Base-by-base conservation (phyloP, 2,329 filamentous ascomycete species). In the Fusarium irregulare region DNA sequence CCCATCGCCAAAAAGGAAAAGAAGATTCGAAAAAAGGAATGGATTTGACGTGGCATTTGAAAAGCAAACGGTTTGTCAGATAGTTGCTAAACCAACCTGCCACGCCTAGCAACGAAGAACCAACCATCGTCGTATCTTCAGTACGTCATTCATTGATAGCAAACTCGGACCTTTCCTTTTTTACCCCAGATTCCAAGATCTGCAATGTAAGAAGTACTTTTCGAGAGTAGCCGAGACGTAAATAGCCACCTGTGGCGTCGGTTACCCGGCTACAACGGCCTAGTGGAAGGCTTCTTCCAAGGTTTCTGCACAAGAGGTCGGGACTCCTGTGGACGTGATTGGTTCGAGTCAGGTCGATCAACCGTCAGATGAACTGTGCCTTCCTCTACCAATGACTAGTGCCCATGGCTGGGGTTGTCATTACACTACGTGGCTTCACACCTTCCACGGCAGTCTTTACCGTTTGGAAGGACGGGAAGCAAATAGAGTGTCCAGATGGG, bases 211-310 rank as follows among this genome's bases (percentile, higher is more conserved):
- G 10, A 37, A 12, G 34, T 37, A 37, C 34, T 3, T 6, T 37
- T n/a, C 10, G 18, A n/a, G 34, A n/a, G 18, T 37, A 37, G 18
- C 7, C 34, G 6, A 7, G n/a, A 34, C 40, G 18, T 45, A 27
- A 34, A 64, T 41, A 42, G 45, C 40, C 53, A 64, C 49, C 23
- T 37, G 50, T 58, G 53, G 62, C 45, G 60, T 34, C 12, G 25
- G 37, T 60, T 23, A 44, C 47, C 34, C 61, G 28, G 61, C 55
- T 59, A 66, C 60, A 60, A 45, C 47, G 61, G 61, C 34, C 12
- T 27, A 56, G 53, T 18, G 14, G 13, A 16, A 27, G 30, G 41
- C 28, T 18, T 25, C 41, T 21, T 23, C 20, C 41, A 48, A 47
- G 30, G 21, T 34, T 34, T 21, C 13, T 14, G 21, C n/a, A 16